These are phyloP conservation scores for Peltaster fructicola DNA, from an alignment of 2,329 filamentous ascomycete species.

Conservation along the genomic window DNA sequence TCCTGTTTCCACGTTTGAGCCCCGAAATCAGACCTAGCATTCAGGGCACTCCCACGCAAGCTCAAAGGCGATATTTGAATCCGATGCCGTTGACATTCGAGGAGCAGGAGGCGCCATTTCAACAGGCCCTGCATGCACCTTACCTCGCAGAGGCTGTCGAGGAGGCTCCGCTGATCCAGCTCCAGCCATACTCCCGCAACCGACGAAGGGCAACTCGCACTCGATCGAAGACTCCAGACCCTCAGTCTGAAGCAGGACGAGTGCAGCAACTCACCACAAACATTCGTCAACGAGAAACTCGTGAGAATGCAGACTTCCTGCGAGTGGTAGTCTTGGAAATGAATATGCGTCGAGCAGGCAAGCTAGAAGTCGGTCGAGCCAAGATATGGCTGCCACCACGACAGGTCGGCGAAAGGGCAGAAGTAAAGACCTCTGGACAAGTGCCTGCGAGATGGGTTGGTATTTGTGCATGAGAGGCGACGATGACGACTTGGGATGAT, in stretches of 20 bases:
- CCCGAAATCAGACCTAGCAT: constrained; percentile 42
- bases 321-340: constrained; percentile 48
- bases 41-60: constrained; percentile 36
- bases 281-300: constrained; percentile 35
- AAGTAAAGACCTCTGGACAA: constrained; percentile 5
- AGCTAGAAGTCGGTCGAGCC: constrained; percentile 40
- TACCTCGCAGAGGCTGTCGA: constrained; percentile 15
- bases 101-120: constrained; percentile 21
- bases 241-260: constrained; percentile 16
- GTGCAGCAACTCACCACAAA: constrained; percentile 20
- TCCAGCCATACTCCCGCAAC: constrained; percentile 39
- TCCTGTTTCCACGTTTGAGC: constrained; percentile 38
- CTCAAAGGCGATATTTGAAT: constrained; percentile 43
- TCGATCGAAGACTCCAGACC: constrained; percentile 17
- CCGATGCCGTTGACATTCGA: constrained; percentile 28
- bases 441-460: constrained; percentile 16
- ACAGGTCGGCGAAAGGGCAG: constrained; percentile 13
- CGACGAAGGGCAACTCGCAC: constrained; percentile 6
- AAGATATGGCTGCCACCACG: constrained; percentile 44
- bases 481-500: too few species aligned
- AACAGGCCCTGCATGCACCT: constrained; percentile 19
- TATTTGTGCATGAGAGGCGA: constrained; percentile 13
- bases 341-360: constrained; percentile 48
- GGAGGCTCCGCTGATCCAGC: constrained; percentile 39
- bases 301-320: constrained; percentile 46